phyloP scores from a whole-genome alignment of 2,329 filamentous ascomycete genomes.

The Diplodia intermedia region DNA sequence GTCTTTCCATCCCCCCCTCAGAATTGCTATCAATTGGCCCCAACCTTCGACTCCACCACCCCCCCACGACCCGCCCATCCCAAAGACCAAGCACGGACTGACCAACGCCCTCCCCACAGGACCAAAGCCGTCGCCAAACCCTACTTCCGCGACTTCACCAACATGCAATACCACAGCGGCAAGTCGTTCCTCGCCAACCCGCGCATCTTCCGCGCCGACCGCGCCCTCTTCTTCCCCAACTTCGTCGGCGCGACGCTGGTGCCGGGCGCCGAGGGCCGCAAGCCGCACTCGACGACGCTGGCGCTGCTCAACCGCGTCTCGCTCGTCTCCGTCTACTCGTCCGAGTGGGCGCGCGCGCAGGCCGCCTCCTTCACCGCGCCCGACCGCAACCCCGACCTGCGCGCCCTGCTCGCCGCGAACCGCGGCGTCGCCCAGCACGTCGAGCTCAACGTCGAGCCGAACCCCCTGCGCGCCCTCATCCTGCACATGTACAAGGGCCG shows the following conservation, averaged over 20 bases:
- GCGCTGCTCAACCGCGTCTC: slow-evolving; percentile 75
- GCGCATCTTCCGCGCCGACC: slow-evolving; percentile 80
- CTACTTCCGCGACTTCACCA: slow-evolving; percentile 95
- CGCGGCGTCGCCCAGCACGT: slow-evolving; percentile 72
- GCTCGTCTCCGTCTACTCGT: slow-evolving; percentile 81
- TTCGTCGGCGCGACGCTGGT: slow-evolving; percentile 79
- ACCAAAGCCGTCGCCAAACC: slow-evolving; percentile 80
- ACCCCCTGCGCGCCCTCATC: slow-evolving; percentile 68
- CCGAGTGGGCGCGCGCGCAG: slow-evolving; percentile 85
- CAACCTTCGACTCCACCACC: too few species aligned
- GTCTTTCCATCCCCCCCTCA: background rate
- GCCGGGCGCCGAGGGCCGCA: slow-evolving; percentile 60
- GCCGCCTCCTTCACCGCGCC: slow-evolving; percentile 70
- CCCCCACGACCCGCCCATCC: too few species aligned
- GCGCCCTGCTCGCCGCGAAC: slow-evolving; percentile 64
- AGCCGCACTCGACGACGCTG: slow-evolving; percentile 72
- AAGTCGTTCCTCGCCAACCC: slow-evolving; percentile 91
- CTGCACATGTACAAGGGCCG: slow-evolving; percentile 61
- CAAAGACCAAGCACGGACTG: too few species aligned
- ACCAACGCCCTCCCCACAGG: slow-evolving; percentile 58
- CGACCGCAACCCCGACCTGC: slow-evolving; percentile 72
- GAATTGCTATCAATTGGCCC: background rate
- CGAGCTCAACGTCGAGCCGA: slow-evolving; percentile 89
- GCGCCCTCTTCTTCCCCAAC: slow-evolving; percentile 93
- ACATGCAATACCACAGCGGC: slow-evolving; percentile 78